Evolutionary conservation across 345 rosid species (phyloP).

Genomic region (Salix viminalis): DNA sequence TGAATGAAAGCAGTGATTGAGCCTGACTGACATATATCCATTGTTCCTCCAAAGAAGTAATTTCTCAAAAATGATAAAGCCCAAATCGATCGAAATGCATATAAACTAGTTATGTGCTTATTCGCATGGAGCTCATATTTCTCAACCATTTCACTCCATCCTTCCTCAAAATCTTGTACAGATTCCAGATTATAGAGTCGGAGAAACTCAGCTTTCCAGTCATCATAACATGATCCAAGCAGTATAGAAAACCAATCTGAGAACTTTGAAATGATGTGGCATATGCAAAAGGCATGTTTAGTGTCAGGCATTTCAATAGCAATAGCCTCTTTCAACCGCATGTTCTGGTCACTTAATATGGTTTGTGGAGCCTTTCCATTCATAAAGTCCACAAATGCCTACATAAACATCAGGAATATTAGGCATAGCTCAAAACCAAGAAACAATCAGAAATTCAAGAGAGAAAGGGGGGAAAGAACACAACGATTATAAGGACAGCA

Average conservation of each 20-base stretch:
- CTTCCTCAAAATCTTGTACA: constrained; percentile 40
- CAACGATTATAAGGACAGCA: not conserved
- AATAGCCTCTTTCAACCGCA: constrained; percentile 39
- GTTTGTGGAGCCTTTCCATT: constrained; percentile 45
- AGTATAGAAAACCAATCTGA: constrained; percentile 39
- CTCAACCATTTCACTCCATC: constrained; percentile 40
- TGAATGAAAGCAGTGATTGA: constrained; percentile 32
- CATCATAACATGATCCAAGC: constrained; percentile 35
- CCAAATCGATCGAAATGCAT: constrained; percentile 33
- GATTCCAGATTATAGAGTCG: constrained; percentile 34
- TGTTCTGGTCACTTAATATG: constrained; percentile 38
- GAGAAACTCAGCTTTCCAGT: constrained; percentile 40
- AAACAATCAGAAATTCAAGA: not conserved
- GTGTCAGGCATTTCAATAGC: constrained; percentile 35
- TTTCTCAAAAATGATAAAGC: constrained; percentile 32
- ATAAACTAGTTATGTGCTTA: constrained; percentile 36
- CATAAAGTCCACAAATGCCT: constrained; percentile 39
- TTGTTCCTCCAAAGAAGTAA: constrained; percentile 35
- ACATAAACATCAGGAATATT: constrained; percentile 1
- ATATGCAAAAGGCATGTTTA: constrained; percentile 36
- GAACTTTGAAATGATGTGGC: constrained; percentile 38
- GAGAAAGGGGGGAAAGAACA: not conserved
- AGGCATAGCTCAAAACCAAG: not conserved
- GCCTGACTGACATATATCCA: constrained; percentile 25
- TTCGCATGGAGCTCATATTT: constrained; percentile 43